Conservation (phyloP, 2,329 filamentous ascomycete species). For the Colletotrichum salicis region DNA sequence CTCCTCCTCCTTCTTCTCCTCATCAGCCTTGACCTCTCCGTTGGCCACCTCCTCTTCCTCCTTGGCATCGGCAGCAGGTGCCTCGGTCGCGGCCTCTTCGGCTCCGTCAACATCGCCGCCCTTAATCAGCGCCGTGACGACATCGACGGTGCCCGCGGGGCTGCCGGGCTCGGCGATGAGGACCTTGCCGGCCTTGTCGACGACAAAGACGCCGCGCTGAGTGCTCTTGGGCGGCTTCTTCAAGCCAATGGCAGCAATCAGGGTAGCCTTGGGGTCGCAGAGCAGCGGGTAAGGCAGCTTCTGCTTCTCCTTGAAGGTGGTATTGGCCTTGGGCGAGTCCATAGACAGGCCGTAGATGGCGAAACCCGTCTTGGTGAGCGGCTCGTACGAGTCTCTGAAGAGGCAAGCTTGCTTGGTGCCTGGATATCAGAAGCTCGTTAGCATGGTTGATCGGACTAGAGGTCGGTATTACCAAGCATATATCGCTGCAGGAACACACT, state of each 20-base stretch:
- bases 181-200: slow-evolving; percentile 85
- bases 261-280: slow-evolving; percentile 78
- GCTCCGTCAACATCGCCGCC: slow-evolving; percentile 39
- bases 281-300: slow-evolving; percentile 88
- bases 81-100: slow-evolving; percentile 55
- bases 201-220: slow-evolving; percentile 85
- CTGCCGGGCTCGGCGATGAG: slow-evolving; percentile 79
- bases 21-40: slow-evolving; percentile 40
- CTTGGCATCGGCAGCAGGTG: slow-evolving; percentile 38
- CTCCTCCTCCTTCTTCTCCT: slow-evolving; percentile 36
- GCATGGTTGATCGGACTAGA: background rate
- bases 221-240: slow-evolving; percentile 87
- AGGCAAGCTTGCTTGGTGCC: slow-evolving; percentile 93
- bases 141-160: slow-evolving; percentile 80
- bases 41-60: slow-evolving; percentile 46
- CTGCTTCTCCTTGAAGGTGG: slow-evolving; percentile 91
- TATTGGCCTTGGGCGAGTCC: slow-evolving; percentile 91
- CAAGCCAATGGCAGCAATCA: slow-evolving; percentile 89
- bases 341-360: slow-evolving; percentile 90
- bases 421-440: slow-evolving; percentile 48
- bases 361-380: slow-evolving; percentile 81
- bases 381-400: slow-evolving; percentile 86
- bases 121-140: slow-evolving; percentile 77
- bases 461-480: background rate
- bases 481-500: slow-evolving; percentile 49